These are phyloP conservation scores for Coemansia sp. DNA, from an alignment of 192 early-diverging fungal species.

Conservation along the genomic window DNA sequence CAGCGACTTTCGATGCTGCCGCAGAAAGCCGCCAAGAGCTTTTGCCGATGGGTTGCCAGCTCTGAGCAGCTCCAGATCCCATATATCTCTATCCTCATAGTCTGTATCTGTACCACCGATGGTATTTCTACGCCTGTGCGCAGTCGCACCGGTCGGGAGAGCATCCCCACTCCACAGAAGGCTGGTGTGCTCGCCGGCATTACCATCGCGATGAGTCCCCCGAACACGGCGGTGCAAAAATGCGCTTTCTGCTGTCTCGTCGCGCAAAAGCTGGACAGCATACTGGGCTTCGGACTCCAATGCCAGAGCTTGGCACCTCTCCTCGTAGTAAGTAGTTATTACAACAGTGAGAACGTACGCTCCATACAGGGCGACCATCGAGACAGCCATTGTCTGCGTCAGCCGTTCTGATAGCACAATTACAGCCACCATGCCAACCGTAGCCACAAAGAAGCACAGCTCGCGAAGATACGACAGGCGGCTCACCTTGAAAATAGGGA, in stretches of 20 bases:
- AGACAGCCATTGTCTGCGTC: constrained; percentile 27
- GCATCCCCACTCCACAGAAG: not conserved
- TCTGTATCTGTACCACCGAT: constrained; percentile 5
- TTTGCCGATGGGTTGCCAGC: constrained; percentile 13
- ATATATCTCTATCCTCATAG: constrained; percentile 8
- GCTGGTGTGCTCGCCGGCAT: not conserved
- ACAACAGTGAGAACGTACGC: constrained; percentile 48
- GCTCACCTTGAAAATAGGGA: constrained; percentile 67
- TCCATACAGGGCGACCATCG: constrained; percentile 45
- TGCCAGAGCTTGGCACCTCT: constrained; percentile 6
- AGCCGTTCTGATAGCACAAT: constrained; percentile 32
- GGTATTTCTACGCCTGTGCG: constrained; percentile 11
- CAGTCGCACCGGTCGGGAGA: not conserved
- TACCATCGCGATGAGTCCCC: not conserved
- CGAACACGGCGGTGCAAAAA: not conserved
- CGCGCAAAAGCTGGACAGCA: not conserved
- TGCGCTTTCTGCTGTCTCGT: not conserved
- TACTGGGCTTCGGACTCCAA: constrained; percentile 5
- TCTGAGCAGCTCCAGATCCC: constrained; percentile 12
- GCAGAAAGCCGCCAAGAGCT: constrained; percentile 35
- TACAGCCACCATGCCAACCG: constrained; percentile 28
- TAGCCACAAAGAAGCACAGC: constrained; percentile 66
- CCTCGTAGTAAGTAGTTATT: constrained; percentile 47
- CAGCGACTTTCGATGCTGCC: constrained; percentile 47
- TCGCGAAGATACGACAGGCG: constrained; percentile 76